Evolutionary conservation across 768 basidiomycete species (phyloP).

Genomic region (Gloeopeniophorella convolvens): DNA sequence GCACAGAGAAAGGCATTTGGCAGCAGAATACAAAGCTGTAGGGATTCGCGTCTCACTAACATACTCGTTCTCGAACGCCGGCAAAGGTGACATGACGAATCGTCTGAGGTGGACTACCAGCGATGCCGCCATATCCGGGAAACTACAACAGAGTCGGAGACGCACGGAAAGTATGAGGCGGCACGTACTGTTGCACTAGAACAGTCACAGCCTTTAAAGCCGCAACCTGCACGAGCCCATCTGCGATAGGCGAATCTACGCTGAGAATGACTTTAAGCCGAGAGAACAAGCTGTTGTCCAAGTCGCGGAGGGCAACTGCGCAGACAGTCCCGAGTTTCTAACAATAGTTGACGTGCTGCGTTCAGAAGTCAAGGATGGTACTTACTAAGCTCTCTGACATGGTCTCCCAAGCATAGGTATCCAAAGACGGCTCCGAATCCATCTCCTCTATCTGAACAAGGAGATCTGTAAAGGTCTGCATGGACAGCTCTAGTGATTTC

Average conservation of each 20-base stretch:
- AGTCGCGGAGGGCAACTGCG: slow-evolving; percentile 59
- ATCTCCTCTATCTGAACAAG: slow-evolving; percentile 75
- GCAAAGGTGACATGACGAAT: slow-evolving; percentile 82
- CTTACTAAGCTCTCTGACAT: slow-evolving; percentile 84
- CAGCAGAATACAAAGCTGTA: slow-evolving; percentile 75
- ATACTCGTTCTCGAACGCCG: slow-evolving; percentile 85
- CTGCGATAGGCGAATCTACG: slow-evolving; percentile 71
- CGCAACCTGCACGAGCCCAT: slow-evolving; percentile 83
- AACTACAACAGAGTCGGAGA: slow-evolving; percentile 38
- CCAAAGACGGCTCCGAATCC: slow-evolving; percentile 69
- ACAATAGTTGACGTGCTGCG: background rate
- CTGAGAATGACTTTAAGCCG: slow-evolving; percentile 72
- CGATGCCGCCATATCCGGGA: slow-evolving; percentile 67
- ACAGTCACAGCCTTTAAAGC: slow-evolving; percentile 82
- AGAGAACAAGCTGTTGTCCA: slow-evolving; percentile 63
- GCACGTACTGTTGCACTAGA: slow-evolving; percentile 68
- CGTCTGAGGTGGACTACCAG: slow-evolving; percentile 77
- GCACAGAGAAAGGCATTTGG: slow-evolving; percentile 85
- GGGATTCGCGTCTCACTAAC: slow-evolving; percentile 65
- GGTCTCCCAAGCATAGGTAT: slow-evolving; percentile 91
- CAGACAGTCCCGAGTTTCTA: slow-evolving; percentile 86
- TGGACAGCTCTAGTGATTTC: slow-evolving; percentile 49
- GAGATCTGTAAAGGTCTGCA: slow-evolving; percentile 74
- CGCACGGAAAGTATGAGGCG: background rate
- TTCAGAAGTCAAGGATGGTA: slow-evolving; percentile 3